Percentiles rank a stretch among this genome's conserved stretches.
phyloP scores from a whole-genome alignment of 441 rosid species.

The Capsella rubella region DNA sequence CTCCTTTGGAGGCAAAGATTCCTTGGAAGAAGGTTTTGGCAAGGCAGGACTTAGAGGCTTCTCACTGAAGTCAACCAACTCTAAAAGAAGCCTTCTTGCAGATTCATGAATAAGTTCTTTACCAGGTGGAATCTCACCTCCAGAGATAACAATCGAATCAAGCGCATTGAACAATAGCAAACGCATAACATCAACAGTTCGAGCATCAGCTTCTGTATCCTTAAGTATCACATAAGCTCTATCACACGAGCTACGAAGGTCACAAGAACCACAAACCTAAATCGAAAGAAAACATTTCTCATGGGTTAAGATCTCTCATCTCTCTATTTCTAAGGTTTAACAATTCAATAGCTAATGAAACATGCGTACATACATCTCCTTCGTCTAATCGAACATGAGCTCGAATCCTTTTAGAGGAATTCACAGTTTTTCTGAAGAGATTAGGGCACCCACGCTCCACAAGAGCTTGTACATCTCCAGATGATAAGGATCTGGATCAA shows the following conservation, averaged over 20 bases:
- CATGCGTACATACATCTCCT: constrained; percentile 67
- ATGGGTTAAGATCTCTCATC: background rate
- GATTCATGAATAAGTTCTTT: constrained; percentile 61
- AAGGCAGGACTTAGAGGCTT: constrained; percentile 58
- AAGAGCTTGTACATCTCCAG: constrained; percentile 62
- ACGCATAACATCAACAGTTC: constrained; percentile 88
- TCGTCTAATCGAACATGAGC: constrained; percentile 67
- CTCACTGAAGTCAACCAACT: constrained; percentile 76
- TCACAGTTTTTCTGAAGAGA: constrained; percentile 75
- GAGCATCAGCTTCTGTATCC: constrained; percentile 71
- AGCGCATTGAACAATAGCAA: constrained; percentile 69
- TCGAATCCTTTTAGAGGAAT: constrained; percentile 91
- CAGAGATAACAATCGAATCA: constrained; percentile 68
- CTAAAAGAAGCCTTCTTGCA: constrained; percentile 74
- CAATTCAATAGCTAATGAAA: constrained; percentile 20
- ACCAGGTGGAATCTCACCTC: constrained; percentile 59
- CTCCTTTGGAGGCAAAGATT: constrained; percentile 31
- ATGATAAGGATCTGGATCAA: constrained; percentile 67
- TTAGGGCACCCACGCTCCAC: constrained; percentile 89
- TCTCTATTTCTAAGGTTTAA: background rate
- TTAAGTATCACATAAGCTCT: constrained; percentile 81
- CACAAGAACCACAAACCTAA: constrained; percentile 87
- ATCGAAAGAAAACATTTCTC: constrained; percentile 14
- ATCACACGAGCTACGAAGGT: constrained; percentile 83
- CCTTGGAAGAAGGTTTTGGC: constrained; percentile 53